Conservation (phyloP, 2,329 filamentous ascomycete species). For the Alternaria triticina region DNA sequence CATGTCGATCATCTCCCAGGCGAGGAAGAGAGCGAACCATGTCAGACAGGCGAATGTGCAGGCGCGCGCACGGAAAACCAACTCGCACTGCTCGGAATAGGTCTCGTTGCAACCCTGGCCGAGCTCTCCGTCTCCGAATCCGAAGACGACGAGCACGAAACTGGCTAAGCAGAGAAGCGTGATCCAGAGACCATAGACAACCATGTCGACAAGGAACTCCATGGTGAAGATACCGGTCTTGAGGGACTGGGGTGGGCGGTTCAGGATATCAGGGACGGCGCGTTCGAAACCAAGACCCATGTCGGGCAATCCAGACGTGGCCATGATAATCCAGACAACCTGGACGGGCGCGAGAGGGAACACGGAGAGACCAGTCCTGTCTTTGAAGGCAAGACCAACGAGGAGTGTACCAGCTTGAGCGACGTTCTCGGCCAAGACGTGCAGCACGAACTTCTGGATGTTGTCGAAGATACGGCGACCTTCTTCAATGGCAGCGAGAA, state of each 20-base stretch:
- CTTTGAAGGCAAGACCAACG: constrained; percentile 82
- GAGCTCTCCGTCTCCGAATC: constrained; percentile 41
- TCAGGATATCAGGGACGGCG: constrained; percentile 78
- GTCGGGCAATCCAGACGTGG: constrained; percentile 77
- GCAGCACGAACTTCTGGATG: constrained; percentile 85
- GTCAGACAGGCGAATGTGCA: constrained; percentile 77
- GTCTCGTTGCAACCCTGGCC: constrained; percentile 45
- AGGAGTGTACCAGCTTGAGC: constrained; percentile 83
- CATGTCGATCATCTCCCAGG: constrained; percentile 79
- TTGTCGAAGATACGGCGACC: constrained; percentile 87
- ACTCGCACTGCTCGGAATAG: constrained; percentile 41
- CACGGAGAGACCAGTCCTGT: constrained; percentile 72
- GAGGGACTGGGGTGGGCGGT: constrained; percentile 71
- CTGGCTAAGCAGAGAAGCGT: constrained; percentile 38
- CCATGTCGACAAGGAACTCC: constrained; percentile 48
- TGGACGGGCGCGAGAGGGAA: constrained; percentile 86
- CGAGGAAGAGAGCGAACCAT: constrained; percentile 77
- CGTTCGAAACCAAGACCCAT: constrained; percentile 85
- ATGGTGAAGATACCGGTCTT: constrained; percentile 49
- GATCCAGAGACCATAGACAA: constrained; percentile 49
- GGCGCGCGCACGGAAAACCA: constrained; percentile 63
- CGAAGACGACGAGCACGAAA: constrained; percentile 46
- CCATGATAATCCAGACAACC: constrained; percentile 94
- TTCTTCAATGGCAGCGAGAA: constrained; percentile 82
- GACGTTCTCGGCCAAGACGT: constrained; percentile 77